These are phyloP conservation scores for Clavariopsis aquatica DNA, from an alignment of 495 filamentous ascomycete species.

Conservation along the genomic window DNA sequence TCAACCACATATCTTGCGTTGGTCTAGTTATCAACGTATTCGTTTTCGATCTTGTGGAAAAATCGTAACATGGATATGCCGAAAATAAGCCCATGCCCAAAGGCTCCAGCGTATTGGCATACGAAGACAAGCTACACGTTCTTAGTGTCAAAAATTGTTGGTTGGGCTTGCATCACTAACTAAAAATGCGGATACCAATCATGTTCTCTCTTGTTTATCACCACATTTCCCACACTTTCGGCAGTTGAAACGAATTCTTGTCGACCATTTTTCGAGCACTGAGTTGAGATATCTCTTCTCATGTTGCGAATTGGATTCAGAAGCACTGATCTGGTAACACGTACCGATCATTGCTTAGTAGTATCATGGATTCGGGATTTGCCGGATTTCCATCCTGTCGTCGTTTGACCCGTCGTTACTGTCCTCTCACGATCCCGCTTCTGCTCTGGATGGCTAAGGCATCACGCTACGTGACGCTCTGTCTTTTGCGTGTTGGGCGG, in stretches of 20 bases:
- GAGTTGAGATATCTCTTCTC: conserved; percentile 19
- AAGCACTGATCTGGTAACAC: conserved; percentile 20
- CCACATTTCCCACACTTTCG: conserved; percentile 17
- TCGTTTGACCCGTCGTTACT: background rate
- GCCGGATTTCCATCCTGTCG: background rate
- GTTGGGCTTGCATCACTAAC: conserved; percentile 22
- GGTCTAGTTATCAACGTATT: conserved; percentile 7
- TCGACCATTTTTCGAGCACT: conserved; percentile 26
- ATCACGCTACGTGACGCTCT: background rate
- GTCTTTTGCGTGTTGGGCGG: conserved; percentile 8
- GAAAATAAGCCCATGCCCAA: conserved; percentile 5
- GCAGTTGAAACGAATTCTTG: conserved; percentile 12
- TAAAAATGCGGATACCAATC: conserved; percentile 8
- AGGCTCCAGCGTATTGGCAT: conserved; percentile 17
- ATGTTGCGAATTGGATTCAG: conserved; percentile 20
- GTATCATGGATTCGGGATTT: background rate
- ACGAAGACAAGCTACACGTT: conserved; percentile 6
- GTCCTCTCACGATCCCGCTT: conserved; percentile 1
- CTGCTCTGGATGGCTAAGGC: conserved; percentile 1
- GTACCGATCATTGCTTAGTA: conserved; percentile 10
- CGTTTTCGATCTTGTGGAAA: conserved; percentile 20
- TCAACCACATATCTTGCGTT: background rate
- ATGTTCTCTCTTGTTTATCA: conserved; percentile 32
- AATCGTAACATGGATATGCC: conserved; percentile 19
- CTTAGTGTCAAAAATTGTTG: background rate